A percentile compares a stretch with the other conserved stretches of the same genome.
Conservation (phyloP, 2,329 filamentous ascomycete genomes). For the Aspergillus clavatus region DNA sequence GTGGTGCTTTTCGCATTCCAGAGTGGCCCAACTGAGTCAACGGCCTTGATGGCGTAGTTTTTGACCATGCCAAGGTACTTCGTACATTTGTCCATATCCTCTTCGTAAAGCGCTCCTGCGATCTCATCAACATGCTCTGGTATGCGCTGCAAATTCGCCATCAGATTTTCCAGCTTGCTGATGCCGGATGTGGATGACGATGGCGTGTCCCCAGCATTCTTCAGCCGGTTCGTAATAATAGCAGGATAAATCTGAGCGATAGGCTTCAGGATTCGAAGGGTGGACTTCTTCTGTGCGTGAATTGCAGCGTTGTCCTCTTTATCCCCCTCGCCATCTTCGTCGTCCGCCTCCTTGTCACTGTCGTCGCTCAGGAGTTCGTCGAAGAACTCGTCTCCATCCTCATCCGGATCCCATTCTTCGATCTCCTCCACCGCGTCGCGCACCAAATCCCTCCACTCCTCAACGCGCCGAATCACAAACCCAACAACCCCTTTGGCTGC, state of each 20-base stretch:
- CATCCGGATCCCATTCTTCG: conserved; percentile 79
- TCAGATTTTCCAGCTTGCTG: conserved; percentile 32
- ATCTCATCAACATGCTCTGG: conserved; percentile 43
- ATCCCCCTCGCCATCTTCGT: conserved; percentile 17
- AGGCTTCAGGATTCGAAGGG: conserved; percentile 41
- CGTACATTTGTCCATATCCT: conserved; percentile 31
- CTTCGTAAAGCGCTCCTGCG: conserved; percentile 44
- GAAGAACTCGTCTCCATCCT: conserved; percentile 54
- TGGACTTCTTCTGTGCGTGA: conserved; percentile 38
- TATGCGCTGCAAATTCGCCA: conserved; percentile 32
- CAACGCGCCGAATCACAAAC: conserved; percentile 64
- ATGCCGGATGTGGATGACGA: conserved; percentile 17
- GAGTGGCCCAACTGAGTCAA: conserved; percentile 66
- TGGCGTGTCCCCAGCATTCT: conserved; percentile 24
- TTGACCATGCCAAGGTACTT: conserved; percentile 31
- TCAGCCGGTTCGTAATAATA: conserved; percentile 40
- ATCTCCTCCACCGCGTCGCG: conserved; percentile 81
- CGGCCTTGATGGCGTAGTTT: conserved; percentile 56
- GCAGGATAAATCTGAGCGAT: conserved; percentile 42
- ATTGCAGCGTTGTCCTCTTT: conserved; percentile 32
- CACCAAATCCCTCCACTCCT: conserved; percentile 68
- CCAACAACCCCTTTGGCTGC: conserved; percentile 64
- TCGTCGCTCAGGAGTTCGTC: conserved; percentile 34
- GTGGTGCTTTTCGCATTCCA: conserved; percentile 61
- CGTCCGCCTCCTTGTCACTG: conserved; percentile 18